A percentile compares a stretch with the other conserved stretches of the same genome.
These are phyloP conservation scores for Basipetospora chlamydospora DNA, from an alignment of 2,329 filamentous ascomycete genomes.

Conservation along the genomic window DNA sequence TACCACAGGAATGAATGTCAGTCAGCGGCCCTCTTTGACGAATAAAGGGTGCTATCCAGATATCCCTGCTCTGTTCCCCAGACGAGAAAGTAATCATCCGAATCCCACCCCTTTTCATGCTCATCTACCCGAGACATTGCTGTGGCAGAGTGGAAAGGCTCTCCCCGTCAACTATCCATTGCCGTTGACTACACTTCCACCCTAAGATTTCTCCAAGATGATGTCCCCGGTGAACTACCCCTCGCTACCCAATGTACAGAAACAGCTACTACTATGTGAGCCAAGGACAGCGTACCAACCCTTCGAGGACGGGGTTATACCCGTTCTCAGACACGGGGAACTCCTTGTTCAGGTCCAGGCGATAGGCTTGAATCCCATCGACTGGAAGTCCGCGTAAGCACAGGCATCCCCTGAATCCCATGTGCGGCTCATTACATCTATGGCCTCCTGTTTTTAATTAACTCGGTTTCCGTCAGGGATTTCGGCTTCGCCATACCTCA, in stretches of 20 bases:
- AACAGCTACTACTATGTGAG: slow-evolving; percentile 3
- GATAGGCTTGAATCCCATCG: slow-evolving; percentile 63
- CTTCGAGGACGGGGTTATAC: slow-evolving; percentile 1
- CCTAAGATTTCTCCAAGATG: neutral
- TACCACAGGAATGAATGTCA: too few species aligned
- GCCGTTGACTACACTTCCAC: too few species aligned
- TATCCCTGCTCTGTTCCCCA: too few species aligned
- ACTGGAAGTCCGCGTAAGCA: slow-evolving; percentile 57
- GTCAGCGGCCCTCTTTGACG: too few species aligned
- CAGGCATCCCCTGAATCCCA: neutral
- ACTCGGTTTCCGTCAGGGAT: slow-evolving; percentile 30
- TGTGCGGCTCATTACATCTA: neutral
- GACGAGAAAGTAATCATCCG: too few species aligned
- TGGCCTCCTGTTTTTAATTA: neutral
- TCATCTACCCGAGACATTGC: too few species aligned
- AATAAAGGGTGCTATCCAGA: too few species aligned
- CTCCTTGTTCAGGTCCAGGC: slow-evolving; percentile 16
- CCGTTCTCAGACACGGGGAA: slow-evolving; percentile 1
- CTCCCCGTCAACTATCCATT: too few species aligned
- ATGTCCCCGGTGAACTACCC: slow-evolving; percentile 4
- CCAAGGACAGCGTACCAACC: slow-evolving; percentile 4
- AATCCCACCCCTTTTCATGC: too few species aligned
- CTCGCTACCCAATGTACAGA: slow-evolving; percentile 4
- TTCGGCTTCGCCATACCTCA: slow-evolving; percentile 56
- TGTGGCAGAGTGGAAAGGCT: too few species aligned